Base-by-base conservation (phyloP, 805 yeast species). In the Candida insectalens region DNA sequence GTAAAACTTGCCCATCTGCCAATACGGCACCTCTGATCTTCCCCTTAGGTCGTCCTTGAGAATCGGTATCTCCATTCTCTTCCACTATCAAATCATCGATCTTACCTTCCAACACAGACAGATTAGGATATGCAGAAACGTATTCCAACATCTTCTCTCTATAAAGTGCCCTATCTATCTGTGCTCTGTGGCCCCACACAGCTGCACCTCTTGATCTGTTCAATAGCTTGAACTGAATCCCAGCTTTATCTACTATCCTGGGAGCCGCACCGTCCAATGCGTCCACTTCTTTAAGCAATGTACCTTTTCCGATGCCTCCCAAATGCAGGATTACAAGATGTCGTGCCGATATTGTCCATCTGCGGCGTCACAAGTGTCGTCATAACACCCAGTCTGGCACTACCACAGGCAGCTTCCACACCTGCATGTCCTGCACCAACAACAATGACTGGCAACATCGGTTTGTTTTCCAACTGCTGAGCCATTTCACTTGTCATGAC, bases 391-490 rank as follows among this genome's bases (percentile, higher is more conserved):
- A 83, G 51, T 41, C 99, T 65, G 1, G 97, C 95, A 1, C 95
- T 67, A 1, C 89, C 97, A 0, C 96, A 68, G 2, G 95, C 92
- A 0, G 99, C 98, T 57, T 92, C 99, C 45, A 95, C 79, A 9
- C 99, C 99, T 23, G 98, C 98, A 62, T 92, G 99, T 0, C 99
- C 99, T 9, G 94, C 99, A 4, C 99, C 99, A 15, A 92, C 74
- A 4, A 92, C 89, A 2, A 89, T 69, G 1, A 87, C 96, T 0
- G 87, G 89, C 30, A 59, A 63, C 9, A 46, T 39, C 2, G 57
- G 55, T 15, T 60, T 49, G 5, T 37, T 35, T 3, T 45, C 39
- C 12, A 70, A 49, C 16, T 50, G 51, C 3, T 33, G 29, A 25
- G 47, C 43, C 10, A 67, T 45, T 5, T 65, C 71, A 1, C 67